Base-by-base conservation (phyloP, 176 grass and related monocot species). In the Melocanna baccifera region DNA sequence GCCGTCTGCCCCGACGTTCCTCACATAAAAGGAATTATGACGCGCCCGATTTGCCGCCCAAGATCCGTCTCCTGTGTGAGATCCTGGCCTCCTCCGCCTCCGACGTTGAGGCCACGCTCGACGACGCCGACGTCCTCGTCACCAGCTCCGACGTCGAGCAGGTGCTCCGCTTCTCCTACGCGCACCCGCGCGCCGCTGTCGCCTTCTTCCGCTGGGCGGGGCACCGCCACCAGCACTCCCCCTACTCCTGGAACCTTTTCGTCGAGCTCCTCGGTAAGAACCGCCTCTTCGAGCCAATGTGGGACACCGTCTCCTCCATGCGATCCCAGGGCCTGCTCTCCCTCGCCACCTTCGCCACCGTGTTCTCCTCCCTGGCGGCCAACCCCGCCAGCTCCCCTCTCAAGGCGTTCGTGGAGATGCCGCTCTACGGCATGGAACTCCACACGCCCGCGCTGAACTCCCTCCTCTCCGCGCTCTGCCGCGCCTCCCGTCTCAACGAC, bases 201-300 rank as follows among this genome's bases (percentile, higher is more conserved):
- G 58, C 63, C 83, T 95, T 98, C 93, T 95, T 98, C 83, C 93
- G 91, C 46, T 98, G 96, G 96, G 88, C 96, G 8, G 93, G 93
- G 2, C 81, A 90, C 80, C 51, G 56, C 57, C 91, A 93, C 64
- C 47, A 64, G 3, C 96, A 92, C 83, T 92, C 91, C 29, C 87
- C 91, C 63, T 98, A 95, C 77, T 83, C 96, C 16, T 98, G 93
- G 93, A 98, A 98, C 86, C 92, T 95, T 43, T 20, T 98, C 75
- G 91, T 92, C 58, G 91, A 95, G 81, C 86, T 95, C 77, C 96
- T 98, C 37, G 96, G 96, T 56, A 95, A 98, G 76, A 98, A 93
- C 15, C 63, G 63, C 9, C 80, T 90, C 16, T 98, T 95, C 62
- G 85, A 90, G 0, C 69, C 79, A 69, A 93, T 95, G 93, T 95